Evolutionary conservation across 202 grass and related monocot genomes (phyloP).

Genomic region (Carex sylvatica): DNA sequence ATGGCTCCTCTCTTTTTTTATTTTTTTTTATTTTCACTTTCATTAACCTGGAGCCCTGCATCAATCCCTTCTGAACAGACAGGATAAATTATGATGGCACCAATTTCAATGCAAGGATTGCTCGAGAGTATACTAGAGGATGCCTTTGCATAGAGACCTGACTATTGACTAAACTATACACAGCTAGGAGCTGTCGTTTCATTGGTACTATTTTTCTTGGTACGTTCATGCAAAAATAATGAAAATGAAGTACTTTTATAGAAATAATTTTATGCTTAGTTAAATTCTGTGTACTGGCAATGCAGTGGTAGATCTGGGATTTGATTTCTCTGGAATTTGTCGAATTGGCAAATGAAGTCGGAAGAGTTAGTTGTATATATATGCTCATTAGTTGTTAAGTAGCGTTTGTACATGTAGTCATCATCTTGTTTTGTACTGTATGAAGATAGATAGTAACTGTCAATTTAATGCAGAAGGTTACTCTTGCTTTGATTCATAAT

Average conservation of each 20-base stretch:
- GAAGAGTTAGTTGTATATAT: background rate
- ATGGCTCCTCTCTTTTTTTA: background rate
- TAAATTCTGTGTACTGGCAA: background rate
- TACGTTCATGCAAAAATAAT: background rate
- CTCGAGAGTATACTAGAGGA: background rate
- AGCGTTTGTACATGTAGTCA: background rate
- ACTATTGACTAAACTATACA: slow-evolving; percentile 9
- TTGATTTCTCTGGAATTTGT: slow-evolving; percentile 1
- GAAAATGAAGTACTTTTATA: background rate
- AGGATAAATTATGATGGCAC: slow-evolving; percentile 29
- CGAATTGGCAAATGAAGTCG: background rate
- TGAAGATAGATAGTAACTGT: background rate
- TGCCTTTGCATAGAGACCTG: background rate
- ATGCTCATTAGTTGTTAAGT: background rate
- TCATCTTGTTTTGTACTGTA: background rate
- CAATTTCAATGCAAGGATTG: background rate
- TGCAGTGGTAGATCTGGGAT: background rate
- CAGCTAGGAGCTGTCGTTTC: background rate
- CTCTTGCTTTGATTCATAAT: background rate
- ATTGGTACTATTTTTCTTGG: background rate
- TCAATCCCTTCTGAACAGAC: slow-evolving; percentile 14
- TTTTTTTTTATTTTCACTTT: background rate
- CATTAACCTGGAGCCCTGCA: background rate
- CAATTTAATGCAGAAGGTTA: background rate
- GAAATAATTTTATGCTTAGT: background rate